A percentile compares a stretch with the other conserved stretches of the same genome.
Conservation (phyloP, 257 asterid species). For the Jasminum sambac region DNA sequence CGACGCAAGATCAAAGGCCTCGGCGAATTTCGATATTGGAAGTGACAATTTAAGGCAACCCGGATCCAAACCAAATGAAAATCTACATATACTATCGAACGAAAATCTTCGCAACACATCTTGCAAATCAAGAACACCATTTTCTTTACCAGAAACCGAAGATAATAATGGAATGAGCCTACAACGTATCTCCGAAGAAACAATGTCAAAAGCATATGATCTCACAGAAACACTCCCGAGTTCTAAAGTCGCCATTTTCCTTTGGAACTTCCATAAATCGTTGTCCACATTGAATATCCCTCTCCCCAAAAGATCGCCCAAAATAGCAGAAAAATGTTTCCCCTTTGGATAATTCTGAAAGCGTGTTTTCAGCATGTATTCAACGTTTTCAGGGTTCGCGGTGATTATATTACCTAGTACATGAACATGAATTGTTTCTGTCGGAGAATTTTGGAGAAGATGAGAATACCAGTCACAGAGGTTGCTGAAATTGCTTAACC, state of each 20-base stretch:
- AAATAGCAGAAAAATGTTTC: conserved; percentile 50
- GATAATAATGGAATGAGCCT: conserved; percentile 59
- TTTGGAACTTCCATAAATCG: conserved; percentile 71
- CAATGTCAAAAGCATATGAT: conserved; percentile 54
- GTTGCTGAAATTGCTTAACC: conserved; percentile 55
- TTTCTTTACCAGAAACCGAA: conserved; percentile 15
- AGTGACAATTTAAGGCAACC: conserved; percentile 53
- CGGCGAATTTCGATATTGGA: conserved; percentile 52
- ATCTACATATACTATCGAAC: conserved; percentile 65
- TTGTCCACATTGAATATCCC: conserved; percentile 93
- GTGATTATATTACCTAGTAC: conserved; percentile 69
- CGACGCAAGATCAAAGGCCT: conserved; percentile 71
- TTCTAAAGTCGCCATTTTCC: conserved; percentile 70
- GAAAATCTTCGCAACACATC: conserved; percentile 73
- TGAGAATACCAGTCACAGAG: conserved; percentile 87
- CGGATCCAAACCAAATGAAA: conserved; percentile 76
- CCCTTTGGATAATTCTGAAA: conserved; percentile 80
- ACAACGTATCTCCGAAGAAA: conserved; percentile 43
- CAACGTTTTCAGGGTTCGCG: conserved; percentile 60
- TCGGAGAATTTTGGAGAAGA: conserved; percentile 53
- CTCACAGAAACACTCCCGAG: conserved; percentile 61
- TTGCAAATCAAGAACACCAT: conserved; percentile 55
- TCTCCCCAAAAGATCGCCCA: conserved; percentile 73
- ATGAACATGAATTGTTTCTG: conserved; percentile 73
- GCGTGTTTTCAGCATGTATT: conserved; percentile 62